phyloP scores from a whole-genome alignment of 176 grass and related monocot species.

The Raddia guianensis region DNA sequence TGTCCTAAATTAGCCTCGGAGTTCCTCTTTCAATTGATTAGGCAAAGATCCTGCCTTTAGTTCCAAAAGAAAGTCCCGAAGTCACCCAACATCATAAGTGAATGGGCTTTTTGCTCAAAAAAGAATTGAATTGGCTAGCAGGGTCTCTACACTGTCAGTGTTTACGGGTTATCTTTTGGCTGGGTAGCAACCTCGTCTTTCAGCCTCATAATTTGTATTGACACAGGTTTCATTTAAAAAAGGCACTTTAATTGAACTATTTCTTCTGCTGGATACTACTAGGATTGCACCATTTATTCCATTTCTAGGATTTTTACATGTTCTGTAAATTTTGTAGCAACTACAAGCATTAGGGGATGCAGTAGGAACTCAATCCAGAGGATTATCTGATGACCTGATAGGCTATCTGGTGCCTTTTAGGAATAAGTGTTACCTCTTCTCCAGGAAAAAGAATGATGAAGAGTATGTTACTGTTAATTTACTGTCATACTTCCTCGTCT shows the following conservation, averaged over 20 bases:
- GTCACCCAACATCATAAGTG: neutral
- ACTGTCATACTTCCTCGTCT: neutral
- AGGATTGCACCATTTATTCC: neutral
- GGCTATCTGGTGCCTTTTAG: slow-evolving; percentile 57
- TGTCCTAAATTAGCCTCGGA: neutral
- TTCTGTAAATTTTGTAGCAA: slow-evolving; percentile 58
- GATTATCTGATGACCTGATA: slow-evolving; percentile 86
- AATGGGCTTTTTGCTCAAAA: neutral
- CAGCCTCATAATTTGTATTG: neutral
- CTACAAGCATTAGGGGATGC: slow-evolving; percentile 74
- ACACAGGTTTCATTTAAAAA: neutral
- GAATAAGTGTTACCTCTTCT: slow-evolving; percentile 66
- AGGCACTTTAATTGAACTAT: neutral
- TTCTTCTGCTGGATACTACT: neutral
- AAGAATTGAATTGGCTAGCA: neutral
- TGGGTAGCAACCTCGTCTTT: neutral
- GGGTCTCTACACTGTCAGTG: neutral
- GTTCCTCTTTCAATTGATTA: too few species aligned
- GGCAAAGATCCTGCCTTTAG: too few species aligned
- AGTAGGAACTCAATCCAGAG: slow-evolving; percentile 70
- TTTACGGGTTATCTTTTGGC: slow-evolving; percentile 2
- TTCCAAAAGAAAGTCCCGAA: too few species aligned
- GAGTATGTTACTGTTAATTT: slow-evolving; percentile 58
- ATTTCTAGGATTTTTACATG: slow-evolving; percentile 9
- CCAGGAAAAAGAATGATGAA: slow-evolving; percentile 48